Conservation (phyloP, 2,329 filamentous ascomycete species). For the Lomentospora prolificans region DNA sequence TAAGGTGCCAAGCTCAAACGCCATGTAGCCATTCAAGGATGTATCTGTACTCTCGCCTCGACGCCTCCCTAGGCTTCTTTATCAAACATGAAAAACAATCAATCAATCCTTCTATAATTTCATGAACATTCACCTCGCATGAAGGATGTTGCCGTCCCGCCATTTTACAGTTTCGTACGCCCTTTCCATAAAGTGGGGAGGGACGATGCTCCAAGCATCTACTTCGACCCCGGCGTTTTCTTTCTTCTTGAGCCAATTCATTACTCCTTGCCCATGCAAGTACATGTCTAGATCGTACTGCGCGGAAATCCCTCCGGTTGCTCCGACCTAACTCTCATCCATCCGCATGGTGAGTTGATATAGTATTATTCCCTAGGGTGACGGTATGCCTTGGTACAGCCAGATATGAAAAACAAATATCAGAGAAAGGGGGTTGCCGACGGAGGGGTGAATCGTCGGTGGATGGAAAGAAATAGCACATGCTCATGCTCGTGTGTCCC, state of each 20-base stretch:
- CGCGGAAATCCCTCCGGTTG: not conserved
- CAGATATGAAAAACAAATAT: not conserved
- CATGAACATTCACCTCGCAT: not conserved
- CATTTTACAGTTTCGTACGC: not conserved
- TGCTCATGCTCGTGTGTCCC: not conserved
- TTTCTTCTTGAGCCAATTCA: not conserved
- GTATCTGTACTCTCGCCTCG: not conserved
- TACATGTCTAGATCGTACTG: not conserved
- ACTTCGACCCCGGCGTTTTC: no score
- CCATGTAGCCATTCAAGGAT: not conserved
- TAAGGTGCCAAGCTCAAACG: not conserved
- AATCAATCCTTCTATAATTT: not conserved
- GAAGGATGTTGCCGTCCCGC: not conserved
- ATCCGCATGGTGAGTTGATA: not conserved
- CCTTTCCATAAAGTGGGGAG: not conserved
- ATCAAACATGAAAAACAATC: conserved; percentile 4
- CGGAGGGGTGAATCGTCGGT: no score
- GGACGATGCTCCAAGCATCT: no score
- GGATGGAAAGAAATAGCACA: not conserved
- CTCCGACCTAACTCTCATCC: not conserved
- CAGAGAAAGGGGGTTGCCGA: not conserved
- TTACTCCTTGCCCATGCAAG: not conserved
- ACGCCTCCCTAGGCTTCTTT: conserved; percentile 2
- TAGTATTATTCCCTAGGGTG: not conserved
- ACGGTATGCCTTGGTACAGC: not conserved